These are phyloP conservation scores for Nakazawaea pomicola DNA, from an alignment of 805 yeast genomes.

Conservation along the genomic window DNA sequence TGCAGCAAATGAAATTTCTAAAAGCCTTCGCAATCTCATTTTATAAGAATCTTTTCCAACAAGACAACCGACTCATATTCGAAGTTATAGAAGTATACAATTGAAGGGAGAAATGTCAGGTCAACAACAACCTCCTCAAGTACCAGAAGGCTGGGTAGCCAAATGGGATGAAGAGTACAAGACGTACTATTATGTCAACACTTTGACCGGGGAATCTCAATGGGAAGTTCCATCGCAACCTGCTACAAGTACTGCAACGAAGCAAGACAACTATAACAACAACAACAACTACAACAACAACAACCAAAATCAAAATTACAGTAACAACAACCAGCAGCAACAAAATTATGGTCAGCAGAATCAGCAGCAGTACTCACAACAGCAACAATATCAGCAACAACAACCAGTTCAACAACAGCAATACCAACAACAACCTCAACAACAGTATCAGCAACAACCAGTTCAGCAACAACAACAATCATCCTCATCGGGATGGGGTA, in stretches of 20 bases:
- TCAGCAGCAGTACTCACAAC: conserved; percentile 19
- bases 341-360: conserved; percentile 29
- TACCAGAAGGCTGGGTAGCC: conserved; percentile 31
- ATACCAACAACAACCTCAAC: conserved; percentile 11
- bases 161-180: conserved; percentile 30
- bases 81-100: no score
- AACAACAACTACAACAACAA: background rate
- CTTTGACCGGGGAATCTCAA: conserved; percentile 24
- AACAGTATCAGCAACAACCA: conserved; percentile 2
- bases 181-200: conserved; percentile 24
- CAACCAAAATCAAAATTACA: conserved; percentile 9
- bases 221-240: conserved; percentile 24
- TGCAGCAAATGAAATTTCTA: no score
- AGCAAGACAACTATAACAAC: background rate
- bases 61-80: no score
- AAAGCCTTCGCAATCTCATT: no score
- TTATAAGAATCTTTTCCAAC: no score
- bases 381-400: conserved; percentile 12
- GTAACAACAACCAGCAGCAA: conserved; percentile 13
- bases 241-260: background rate
- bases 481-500: conserved; percentile 7
- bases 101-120: conserved; percentile 8
- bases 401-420: no score
- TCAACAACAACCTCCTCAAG: conserved; percentile 13
- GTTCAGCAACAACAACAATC: conserved; percentile 17